Percentiles rank a stretch among this genome's conserved stretches.
phyloP scores from a whole-genome alignment of 495 filamentous ascomycete genomes.

The Clohesyomyces aquaticus region DNA sequence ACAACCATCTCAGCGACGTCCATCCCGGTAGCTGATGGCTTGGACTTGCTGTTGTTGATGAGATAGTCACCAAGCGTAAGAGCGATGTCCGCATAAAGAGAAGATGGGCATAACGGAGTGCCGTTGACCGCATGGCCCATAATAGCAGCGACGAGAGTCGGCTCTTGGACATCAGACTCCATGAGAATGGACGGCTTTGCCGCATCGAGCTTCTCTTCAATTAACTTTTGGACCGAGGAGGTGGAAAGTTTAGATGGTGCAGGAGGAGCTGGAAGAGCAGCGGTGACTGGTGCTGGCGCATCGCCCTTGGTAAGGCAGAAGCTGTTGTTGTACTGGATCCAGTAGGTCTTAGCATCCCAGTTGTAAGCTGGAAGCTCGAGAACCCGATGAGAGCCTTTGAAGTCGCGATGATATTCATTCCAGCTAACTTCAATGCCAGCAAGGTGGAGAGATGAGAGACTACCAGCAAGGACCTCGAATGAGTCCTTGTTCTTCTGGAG shows the following conservation, averaged over 20 bases:
- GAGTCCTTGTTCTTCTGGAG: slow-evolving; percentile 58
- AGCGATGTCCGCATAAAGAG: slow-evolving; percentile 71
- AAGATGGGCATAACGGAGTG: slow-evolving; percentile 55
- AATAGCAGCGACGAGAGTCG: slow-evolving; percentile 63
- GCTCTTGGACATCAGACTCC: slow-evolving; percentile 68
- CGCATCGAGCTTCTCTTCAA: slow-evolving; percentile 58
- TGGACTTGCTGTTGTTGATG: slow-evolving; percentile 17
- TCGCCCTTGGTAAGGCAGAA: slow-evolving; percentile 56
- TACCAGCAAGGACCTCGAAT: slow-evolving; percentile 67
- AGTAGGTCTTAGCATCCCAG: slow-evolving; percentile 82
- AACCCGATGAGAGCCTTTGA: slow-evolving; percentile 61
- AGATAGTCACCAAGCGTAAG: slow-evolving; percentile 70
- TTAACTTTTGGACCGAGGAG: slow-evolving; percentile 47
- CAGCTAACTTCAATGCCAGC: slow-evolving; percentile 72
- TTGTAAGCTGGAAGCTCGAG: slow-evolving; percentile 73
- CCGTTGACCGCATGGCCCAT: slow-evolving; percentile 77
- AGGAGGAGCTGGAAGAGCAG: slow-evolving; percentile 28
- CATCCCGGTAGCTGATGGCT: slow-evolving; percentile 10
- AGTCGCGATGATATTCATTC: slow-evolving; percentile 79
- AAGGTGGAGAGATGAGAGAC: slow-evolving; percentile 63
- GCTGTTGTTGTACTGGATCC: slow-evolving; percentile 73
- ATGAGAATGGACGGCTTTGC: slow-evolving; percentile 60
- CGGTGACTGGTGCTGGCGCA: slow-evolving; percentile 28
- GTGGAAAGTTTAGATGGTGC: slow-evolving; percentile 43
- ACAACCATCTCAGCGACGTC: slow-evolving; percentile 61